Conservation (phyloP, 148 eudicot species). For the Amaranthus hypochondriacus region DNA sequence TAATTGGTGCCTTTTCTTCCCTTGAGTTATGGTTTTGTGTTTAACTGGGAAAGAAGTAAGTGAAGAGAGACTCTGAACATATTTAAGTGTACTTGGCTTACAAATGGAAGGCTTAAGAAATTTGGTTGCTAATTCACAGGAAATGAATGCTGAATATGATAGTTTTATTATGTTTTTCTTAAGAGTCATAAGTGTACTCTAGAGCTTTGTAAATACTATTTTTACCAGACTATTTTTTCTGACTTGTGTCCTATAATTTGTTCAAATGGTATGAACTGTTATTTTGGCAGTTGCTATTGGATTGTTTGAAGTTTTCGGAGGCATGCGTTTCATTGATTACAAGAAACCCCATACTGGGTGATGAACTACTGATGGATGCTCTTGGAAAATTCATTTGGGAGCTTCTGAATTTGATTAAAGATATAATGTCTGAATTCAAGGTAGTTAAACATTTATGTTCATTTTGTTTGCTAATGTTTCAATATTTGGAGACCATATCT, state of each 20-base stretch:
- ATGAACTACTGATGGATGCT: slow-evolving; percentile 44
- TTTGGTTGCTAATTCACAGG: too few species aligned
- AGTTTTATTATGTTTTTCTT: background rate
- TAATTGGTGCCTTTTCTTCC: background rate
- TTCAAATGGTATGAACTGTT: background rate
- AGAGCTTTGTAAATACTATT: background rate
- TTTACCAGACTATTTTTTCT: background rate
- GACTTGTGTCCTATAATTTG: background rate
- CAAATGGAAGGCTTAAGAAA: too few species aligned
- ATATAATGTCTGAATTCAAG: slow-evolving; percentile 56
- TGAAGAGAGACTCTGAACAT: background rate
- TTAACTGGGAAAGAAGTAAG: background rate
- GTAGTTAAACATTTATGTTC: slow-evolving; percentile 25
- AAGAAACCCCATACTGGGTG: slow-evolving; percentile 39
- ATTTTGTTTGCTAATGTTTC: background rate
- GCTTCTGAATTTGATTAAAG: slow-evolving; percentile 55
- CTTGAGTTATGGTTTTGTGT: background rate
- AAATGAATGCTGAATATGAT: too few species aligned
- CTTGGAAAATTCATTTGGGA: slow-evolving; percentile 56
- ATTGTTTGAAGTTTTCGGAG: slow-evolving; percentile 56
- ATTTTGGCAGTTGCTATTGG: slow-evolving; percentile 63
- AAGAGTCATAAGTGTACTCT: background rate
- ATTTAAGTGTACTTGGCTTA: too few species aligned
- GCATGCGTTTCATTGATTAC: slow-evolving; percentile 56
- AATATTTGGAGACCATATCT: slow-evolving; percentile 3